Base-by-base conservation (phyloP, 352 stramenopile species). In the Phytophthora nicotianae region DNA sequence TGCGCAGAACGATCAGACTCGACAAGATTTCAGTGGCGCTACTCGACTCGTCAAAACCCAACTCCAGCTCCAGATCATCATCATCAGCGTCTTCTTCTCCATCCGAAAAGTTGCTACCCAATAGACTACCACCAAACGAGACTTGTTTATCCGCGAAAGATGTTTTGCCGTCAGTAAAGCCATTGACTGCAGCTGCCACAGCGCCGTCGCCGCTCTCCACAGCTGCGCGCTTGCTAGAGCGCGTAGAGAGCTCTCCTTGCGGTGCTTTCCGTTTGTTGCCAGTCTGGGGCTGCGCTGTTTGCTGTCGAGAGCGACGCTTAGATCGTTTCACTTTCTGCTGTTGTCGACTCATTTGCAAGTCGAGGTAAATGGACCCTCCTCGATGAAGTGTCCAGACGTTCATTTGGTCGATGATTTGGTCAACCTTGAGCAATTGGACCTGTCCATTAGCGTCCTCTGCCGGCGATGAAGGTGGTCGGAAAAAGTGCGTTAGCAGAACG, bases 341-440 rank as follows among this genome's bases (percentile, higher is more conserved):
- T 50, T 95, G 85, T 1, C 88, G 86, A 65, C 84, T 93, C 69
- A 96, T 92, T 54, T 96, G 86, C 21, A 95, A 68, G 70, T 96
- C 88, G 35, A 96, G 62, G 49, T 96, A 96, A 42, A 93, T 92
- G 1, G 86, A 91, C 0, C 88, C 88, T 13, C 85, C 88, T 11
- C 88, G 88, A 57, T 96, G 83, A 38, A 96, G 70, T 13, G 77
- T 80, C 88, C 88, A 96, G 14, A 93, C 81, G 43, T 81, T 93
- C 86, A 96, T 95, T 35, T 90, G 79, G 62, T 94, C 86, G 19
- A 96, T 88, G 24, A 96, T 96, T 52, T 94, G 86, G 11, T 93
- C 84, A 21, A 93, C 86, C 60, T 93, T 94, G 24, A 95, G 74
- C 51, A 96, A 51, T 57, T 92, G 83, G 4, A 96, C 84, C 58